Conservation (phyloP, 345 rosid species). For the Acer yangbiense region DNA sequence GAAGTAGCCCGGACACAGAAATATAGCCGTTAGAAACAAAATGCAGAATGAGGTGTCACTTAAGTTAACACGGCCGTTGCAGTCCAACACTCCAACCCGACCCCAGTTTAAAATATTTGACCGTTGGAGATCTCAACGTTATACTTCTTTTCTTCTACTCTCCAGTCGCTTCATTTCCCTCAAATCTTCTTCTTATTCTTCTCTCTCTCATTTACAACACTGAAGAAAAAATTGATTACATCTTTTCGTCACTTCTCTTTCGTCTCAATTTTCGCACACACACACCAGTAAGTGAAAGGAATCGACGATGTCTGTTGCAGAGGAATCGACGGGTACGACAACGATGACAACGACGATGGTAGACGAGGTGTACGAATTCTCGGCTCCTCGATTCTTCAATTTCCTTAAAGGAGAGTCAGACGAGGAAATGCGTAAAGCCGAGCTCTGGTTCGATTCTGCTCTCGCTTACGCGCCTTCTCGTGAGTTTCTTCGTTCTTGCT, state of each 20-base stretch:
- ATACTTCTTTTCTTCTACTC: slow-evolving; percentile 21
- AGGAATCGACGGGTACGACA: slow-evolving; percentile 25
- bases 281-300: neutral
- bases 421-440: slow-evolving; percentile 64
- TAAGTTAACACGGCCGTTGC: slow-evolving; percentile 36
- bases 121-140: slow-evolving; percentile 59
- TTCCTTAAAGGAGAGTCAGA: slow-evolving; percentile 70
- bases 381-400: slow-evolving; percentile 89
- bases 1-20: neutral
- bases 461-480: slow-evolving; percentile 91
- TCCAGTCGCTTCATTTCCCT: neutral
- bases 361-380: slow-evolving; percentile 80
- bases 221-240: neutral
- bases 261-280: slow-evolving; percentile 4
- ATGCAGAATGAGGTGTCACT: neutral
- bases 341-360: slow-evolving; percentile 33
- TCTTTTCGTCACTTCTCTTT: neutral
- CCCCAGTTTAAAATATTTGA: slow-evolving; percentile 47
- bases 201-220: slow-evolving; percentile 3
- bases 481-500: slow-evolving; percentile 37
- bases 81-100: slow-evolving; percentile 20
- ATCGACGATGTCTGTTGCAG: slow-evolving; percentile 28
- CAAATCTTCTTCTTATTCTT: neutral
- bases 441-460: slow-evolving; percentile 83
- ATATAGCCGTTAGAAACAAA: slow-evolving; percentile 57